Evolutionary conservation across 805 yeast genomes (phyloP), one percentile per base, ranked within the genome.

Genomic region (Nakazawaea ambrosiae): DNA sequence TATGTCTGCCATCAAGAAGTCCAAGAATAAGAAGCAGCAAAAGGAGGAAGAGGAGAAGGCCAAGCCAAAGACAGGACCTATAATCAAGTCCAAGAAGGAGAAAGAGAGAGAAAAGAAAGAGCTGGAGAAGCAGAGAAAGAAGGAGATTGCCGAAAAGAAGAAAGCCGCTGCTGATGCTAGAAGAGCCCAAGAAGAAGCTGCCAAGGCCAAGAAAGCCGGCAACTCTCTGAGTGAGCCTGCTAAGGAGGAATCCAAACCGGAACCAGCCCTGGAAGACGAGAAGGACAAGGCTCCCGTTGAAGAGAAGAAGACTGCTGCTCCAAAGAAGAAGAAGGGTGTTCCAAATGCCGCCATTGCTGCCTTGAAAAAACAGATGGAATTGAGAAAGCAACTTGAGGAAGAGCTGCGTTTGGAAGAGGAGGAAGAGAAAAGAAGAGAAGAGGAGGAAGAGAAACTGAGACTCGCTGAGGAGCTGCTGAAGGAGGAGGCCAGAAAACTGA

Each of bases 31-130:
- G 72, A 79, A 81, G 63, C 78, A 75, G 48, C 79, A 70, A 32
- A 78, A 78, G 60, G 78, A 71, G 43, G 80, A 76, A 39, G 77
- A 74, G 43, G 78, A 75, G 49, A 74, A 73, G 38, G 72, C 73
- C 44, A 63, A 58, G 50, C 63, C 66, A 43, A 57, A 59, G 36
- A 59, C 65, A 34, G 87, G 75, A 22, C 87, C 90, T 33, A 73
- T 77, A 46, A 69, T 88, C 54, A 87, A 89, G 61, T 77, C 90
- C 41, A 92, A 90, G 74, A 88, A 90, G 64, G 97, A 84, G 54
- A 84, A 83, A 64, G 94, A 90, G 66, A 89, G 81, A 66, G 95
- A 92, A 61, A 86, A 85, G 77, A 95, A 90, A 60, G 96, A 89
- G 60, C 78, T 75, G 47, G 94, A 84, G 57, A 90, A 90, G 70